phyloP scores from a whole-genome alignment of 2,329 filamentous ascomycete species.

The Stemphylium vesicarium region DNA sequence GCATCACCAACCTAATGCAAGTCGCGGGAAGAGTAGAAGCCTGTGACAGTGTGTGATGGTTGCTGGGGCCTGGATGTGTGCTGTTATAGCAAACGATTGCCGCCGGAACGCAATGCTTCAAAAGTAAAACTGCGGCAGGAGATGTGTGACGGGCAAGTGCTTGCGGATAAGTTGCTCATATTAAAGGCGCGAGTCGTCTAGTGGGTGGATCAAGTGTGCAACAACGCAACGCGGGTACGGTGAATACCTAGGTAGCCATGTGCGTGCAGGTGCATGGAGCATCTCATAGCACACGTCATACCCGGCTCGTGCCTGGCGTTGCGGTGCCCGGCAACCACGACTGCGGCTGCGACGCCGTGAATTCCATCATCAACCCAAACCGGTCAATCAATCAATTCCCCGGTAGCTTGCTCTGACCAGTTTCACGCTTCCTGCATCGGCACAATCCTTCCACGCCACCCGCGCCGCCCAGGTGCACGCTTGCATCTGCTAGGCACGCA shows the following conservation, averaged over 20 bases:
- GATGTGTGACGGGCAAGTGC: background rate
- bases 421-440: background rate
- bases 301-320: slow-evolving; percentile 5
- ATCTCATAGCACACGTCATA: slow-evolving; percentile 19
- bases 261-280: slow-evolving; percentile 2
- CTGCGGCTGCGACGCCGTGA: slow-evolving; percentile 1
- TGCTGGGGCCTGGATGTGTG: background rate
- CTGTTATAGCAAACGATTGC: background rate
- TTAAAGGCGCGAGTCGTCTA: slow-evolving; percentile 4
- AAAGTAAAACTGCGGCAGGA: background rate
- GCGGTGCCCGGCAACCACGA: slow-evolving; percentile 1
- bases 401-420: background rate
- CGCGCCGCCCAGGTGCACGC: background rate
- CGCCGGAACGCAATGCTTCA: background rate
- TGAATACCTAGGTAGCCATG: background rate
- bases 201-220: slow-evolving; percentile 8
- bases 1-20: slow-evolving; percentile 14
- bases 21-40: background rate
- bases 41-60: too few species aligned
- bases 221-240: slow-evolving; percentile 1
- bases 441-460: slow-evolving; percentile 3
- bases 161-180: slow-evolving; percentile 1
- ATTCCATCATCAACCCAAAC: background rate
- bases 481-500: background rate
- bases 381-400: background rate